These are phyloP conservation scores for Chiua sp. DNA, from an alignment of 1,284 basidiomycete genomes.

Conservation along the genomic window DNA sequence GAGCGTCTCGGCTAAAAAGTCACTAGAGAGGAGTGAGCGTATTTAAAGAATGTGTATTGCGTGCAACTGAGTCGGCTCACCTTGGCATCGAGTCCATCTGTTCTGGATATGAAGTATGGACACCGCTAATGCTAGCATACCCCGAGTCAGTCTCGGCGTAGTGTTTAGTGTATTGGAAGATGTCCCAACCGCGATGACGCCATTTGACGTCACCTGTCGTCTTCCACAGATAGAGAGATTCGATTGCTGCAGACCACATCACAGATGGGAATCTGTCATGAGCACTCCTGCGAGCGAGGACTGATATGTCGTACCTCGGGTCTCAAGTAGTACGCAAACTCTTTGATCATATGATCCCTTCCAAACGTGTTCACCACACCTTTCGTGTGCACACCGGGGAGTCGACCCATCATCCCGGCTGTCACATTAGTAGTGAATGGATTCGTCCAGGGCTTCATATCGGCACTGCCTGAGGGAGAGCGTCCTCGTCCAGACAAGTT, in stretches of 20 bases:
- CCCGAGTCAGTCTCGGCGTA: constrained; percentile 57
- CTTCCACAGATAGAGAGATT: constrained; percentile 74
- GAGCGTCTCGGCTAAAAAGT: constrained; percentile 75
- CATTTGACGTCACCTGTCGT: constrained; percentile 71
- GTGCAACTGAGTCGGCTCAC: constrained; percentile 3
- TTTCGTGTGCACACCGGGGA: constrained; percentile 3
- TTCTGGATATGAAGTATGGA: constrained; percentile 44
- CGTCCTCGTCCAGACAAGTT: constrained; percentile 24
- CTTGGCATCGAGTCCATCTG: constrained; percentile 13
- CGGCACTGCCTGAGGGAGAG: constrained; percentile 56
- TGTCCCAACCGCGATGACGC: constrained; percentile 78
- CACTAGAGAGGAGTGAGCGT: constrained; percentile 48
- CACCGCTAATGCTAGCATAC: constrained; percentile 58
- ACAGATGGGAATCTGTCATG: neutral
- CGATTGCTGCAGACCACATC: constrained; percentile 52
- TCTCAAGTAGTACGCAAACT: constrained; percentile 56
- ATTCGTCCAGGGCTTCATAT: constrained; percentile 35
- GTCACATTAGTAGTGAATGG: constrained; percentile 11
- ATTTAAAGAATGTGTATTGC: neutral
- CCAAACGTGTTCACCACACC: constrained; percentile 7
- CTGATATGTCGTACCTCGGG: constrained; percentile 58
- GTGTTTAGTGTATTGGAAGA: constrained; percentile 74
- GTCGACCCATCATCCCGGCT: neutral
- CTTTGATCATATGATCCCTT: constrained; percentile 48
- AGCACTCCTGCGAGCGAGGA: neutral